A percentile compares a stretch with the other conserved stretches of the same genome.
Evolutionary conservation across 805 yeast species (phyloP).

Genomic region (Candida boleticola): DNA sequence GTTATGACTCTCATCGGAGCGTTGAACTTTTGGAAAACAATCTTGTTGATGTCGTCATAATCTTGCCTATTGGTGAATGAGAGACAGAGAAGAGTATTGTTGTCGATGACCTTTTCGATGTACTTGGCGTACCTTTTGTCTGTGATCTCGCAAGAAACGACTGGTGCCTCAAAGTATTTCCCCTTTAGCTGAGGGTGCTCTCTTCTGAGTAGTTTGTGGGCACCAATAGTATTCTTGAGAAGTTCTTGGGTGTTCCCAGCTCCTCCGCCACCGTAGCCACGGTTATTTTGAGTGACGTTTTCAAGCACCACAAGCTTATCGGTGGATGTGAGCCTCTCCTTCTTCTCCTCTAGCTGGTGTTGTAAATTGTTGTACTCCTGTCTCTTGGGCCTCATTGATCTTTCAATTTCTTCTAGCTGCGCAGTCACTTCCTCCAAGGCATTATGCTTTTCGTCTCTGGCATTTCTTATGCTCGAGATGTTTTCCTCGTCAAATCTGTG

Average conservation of each 20-base stretch:
- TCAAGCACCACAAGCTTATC: constrained; percentile 54
- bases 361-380: constrained; percentile 14
- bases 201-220: constrained; percentile 39
- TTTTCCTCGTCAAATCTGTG: constrained; percentile 23
- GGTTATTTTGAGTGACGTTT: constrained; percentile 10
- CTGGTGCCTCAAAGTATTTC: constrained; percentile 70
- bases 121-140: constrained; percentile 50
- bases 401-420: constrained; percentile 9
- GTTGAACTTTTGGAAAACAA: constrained; percentile 37
- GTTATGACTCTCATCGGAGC: constrained; percentile 56
- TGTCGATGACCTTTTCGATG: constrained; percentile 56
- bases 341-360: constrained; percentile 19
- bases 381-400: constrained; percentile 12
- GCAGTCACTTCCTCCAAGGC: constrained; percentile 11
- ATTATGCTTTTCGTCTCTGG: constrained; percentile 19
- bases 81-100: constrained; percentile 55
- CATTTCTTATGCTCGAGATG: constrained; percentile 17
- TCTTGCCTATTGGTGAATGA: constrained; percentile 55
- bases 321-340: constrained; percentile 33
- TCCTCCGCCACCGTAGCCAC: constrained; percentile 6
- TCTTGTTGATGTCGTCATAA: constrained; percentile 44
- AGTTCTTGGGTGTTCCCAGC: constrained; percentile 31
- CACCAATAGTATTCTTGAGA: constrained; percentile 38
- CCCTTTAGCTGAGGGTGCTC: constrained; percentile 34
- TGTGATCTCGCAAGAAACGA: constrained; percentile 56